phyloP scores from a whole-genome alignment of 2,329 filamentous ascomycete genomes.

The Apiospora rasikravindrae region DNA sequence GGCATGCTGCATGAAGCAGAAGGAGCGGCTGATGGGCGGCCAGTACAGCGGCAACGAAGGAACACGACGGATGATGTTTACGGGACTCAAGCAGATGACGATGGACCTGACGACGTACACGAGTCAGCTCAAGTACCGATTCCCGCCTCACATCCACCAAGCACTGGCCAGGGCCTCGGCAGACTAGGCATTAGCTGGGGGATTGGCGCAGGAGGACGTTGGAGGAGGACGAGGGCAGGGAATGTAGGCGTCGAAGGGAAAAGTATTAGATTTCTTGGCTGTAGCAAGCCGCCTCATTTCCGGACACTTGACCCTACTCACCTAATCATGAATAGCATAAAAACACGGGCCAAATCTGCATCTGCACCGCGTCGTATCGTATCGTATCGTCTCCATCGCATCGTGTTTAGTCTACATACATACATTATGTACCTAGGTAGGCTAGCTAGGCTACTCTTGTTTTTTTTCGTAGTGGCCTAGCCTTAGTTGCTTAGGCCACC shows the following conservation, averaged over 20 bases:
- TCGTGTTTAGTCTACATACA: background rate
- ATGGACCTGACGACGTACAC: slow-evolving; percentile 94
- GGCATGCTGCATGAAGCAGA: slow-evolving; percentile 79
- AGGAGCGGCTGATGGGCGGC: slow-evolving; percentile 70
- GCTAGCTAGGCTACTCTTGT: too few species aligned
- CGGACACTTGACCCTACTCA: background rate
- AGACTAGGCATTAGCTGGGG: slow-evolving; percentile 49
- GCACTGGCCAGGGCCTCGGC: slow-evolving; percentile 81
- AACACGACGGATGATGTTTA: slow-evolving; percentile 67
- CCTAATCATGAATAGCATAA: too few species aligned
- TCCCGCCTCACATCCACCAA: slow-evolving; percentile 88
- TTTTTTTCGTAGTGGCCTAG: background rate
- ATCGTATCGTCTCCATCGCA: background rate
- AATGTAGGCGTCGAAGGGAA: background rate
- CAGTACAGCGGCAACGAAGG: slow-evolving; percentile 77
- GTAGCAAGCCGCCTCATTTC: background rate
- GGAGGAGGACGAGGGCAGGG: background rate
- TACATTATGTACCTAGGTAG: too few species aligned
- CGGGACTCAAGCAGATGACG: slow-evolving; percentile 77
- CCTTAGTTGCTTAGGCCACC: background rate
- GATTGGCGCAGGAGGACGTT: background rate
- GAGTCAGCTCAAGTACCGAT: slow-evolving; percentile 87
- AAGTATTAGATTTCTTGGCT: background rate
- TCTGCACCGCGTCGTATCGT: background rate
- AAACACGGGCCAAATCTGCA: too few species aligned